Conservation (phyloP, 768 basidiomycete genomes). For the Lactarius vividus region DNA sequence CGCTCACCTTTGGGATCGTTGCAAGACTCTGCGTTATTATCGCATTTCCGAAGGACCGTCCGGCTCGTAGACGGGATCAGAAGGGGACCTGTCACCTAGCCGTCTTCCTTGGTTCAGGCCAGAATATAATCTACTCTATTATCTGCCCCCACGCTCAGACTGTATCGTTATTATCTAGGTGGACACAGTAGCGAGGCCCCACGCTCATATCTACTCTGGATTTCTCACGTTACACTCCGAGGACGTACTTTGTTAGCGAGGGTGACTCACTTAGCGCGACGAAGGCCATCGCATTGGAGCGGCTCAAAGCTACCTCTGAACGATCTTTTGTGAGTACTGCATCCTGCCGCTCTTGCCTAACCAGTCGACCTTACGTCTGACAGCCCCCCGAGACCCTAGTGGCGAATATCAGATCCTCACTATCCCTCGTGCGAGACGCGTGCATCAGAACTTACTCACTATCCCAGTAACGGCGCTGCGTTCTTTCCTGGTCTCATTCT, state of each 20-base stretch:
- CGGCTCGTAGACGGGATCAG: conserved; percentile 16
- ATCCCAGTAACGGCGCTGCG: conserved; percentile 60
- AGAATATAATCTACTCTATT: conserved; percentile 23
- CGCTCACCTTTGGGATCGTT: conserved; percentile 6
- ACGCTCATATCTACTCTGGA: conserved; percentile 69
- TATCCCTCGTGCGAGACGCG: conserved; percentile 84
- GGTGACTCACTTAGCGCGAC: conserved; percentile 76
- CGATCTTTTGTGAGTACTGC: conserved; percentile 27
- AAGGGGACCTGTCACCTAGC: conserved; percentile 52
- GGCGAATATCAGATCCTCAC: conserved; percentile 50
- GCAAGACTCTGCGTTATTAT: conserved; percentile 29
- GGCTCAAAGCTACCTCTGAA: conserved; percentile 32
- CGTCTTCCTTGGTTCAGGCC: conserved; percentile 93
- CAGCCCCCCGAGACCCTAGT: conserved; percentile 9
- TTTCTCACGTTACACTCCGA: conserved; percentile 66
- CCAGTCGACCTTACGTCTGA: not conserved
- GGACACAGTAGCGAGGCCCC: conserved; percentile 89
- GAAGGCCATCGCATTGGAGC: conserved; percentile 69
- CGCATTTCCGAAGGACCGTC: conserved; percentile 27
- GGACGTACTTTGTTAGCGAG: conserved; percentile 79
- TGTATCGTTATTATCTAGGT: conserved; percentile 46
- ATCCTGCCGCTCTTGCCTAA: not conserved
- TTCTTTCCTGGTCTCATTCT: conserved; percentile 62
- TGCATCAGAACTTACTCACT: conserved; percentile 76
- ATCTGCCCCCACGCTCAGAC: conserved; percentile 20